A percentile compares a stretch with the other conserved stretches of the same genome.
These are phyloP conservation scores for Arbutus unedo DNA, from an alignment of 148 eudicot species.

Conservation along the genomic window DNA sequence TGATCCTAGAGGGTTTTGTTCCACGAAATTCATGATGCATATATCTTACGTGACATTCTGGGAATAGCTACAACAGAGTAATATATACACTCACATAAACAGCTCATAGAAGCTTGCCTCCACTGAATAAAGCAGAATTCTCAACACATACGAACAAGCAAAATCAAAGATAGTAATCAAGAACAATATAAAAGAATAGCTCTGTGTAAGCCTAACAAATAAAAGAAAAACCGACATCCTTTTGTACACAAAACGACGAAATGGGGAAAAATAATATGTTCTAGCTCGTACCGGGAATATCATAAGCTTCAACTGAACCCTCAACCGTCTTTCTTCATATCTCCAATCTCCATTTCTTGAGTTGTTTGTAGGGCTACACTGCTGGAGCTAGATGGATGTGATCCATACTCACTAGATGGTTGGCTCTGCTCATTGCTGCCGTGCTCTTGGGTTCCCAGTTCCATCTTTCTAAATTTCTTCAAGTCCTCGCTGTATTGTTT, in stretches of 20 bases:
- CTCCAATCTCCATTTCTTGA: slow-evolving; percentile 73
- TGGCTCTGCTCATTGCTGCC: slow-evolving; percentile 73
- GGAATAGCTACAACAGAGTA: not conserved
- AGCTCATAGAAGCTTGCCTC: not conserved
- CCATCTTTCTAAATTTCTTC: slow-evolving; percentile 72
- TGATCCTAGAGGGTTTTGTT: not conserved
- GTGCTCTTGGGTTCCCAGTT: slow-evolving; percentile 59
- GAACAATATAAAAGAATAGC: slow-evolving; percentile 10
- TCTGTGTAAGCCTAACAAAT: not conserved
- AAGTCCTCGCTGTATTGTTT: slow-evolving; percentile 77
- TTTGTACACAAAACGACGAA: not conserved
- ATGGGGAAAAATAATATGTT: not conserved
- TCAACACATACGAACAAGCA: slow-evolving; percentile 8
- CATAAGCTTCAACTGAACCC: slow-evolving; percentile 43
- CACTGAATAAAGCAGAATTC: not conserved
- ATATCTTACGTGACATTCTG: not conserved
- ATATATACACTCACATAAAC: not conserved
- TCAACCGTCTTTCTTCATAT: slow-evolving; percentile 46
- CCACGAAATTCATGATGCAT: not conserved
- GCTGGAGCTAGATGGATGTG: slow-evolving; percentile 79
- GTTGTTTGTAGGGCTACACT: slow-evolving; percentile 64
- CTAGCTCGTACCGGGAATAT: not conserved
- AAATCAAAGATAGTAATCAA: not conserved
- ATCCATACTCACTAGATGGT: slow-evolving; percentile 79
- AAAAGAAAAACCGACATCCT: not conserved